Base-by-base conservation (phyloP, 2,329 filamentous ascomycete genomes). In the Phaeosphaeriaceae sp. region DNA sequence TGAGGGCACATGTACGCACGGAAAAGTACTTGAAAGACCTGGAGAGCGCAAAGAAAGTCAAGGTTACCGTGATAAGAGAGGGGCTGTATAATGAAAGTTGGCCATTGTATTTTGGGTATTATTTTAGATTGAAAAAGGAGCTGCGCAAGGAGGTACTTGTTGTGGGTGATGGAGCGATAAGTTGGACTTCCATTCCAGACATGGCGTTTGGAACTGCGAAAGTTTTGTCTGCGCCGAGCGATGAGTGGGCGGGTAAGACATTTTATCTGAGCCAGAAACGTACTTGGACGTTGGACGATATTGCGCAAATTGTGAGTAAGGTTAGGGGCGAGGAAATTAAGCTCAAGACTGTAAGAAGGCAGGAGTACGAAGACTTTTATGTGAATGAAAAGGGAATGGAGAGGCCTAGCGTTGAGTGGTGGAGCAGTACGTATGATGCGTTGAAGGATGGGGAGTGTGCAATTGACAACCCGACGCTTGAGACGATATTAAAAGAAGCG, bases 81-180 rank as follows among this genome's bases (percentile, higher is more conserved):
- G 77, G 77, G 0, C 43, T 79, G 46, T 78, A 79, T 46, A 77
- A 74, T 37, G 76, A 79, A 60, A 74, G 68, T 44, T 80, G 77
- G 77, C 77, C 76, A 6, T 55, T 79, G 16, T 79, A 79, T 50
- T 70, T 79, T 16, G 77, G 77, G 0, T 76, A 79, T 44, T 79
- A 74, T 39, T 70, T 70, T 11, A 54, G 53, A 0, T 33, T 71
- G 1, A 65, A 64, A 8, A 50, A 64, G 2, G 76, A 79, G 32
- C 56, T 58, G 0, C 57, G 76, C 41, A 61, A 34, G 1, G 71
- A 76, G 32, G 63, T 79, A 1, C 30, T 76, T 0, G 66, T 75
- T 7, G 76, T 68, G 0, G 77, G 77, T 0, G 76, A 79, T 52
- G 66, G 74, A 6, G 62, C 60, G 6, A 68, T 79, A 3, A 73